Evolutionary conservation across 2,329 filamentous ascomycete species (phyloP).

Genomic region (Penicillium freii): DNA sequence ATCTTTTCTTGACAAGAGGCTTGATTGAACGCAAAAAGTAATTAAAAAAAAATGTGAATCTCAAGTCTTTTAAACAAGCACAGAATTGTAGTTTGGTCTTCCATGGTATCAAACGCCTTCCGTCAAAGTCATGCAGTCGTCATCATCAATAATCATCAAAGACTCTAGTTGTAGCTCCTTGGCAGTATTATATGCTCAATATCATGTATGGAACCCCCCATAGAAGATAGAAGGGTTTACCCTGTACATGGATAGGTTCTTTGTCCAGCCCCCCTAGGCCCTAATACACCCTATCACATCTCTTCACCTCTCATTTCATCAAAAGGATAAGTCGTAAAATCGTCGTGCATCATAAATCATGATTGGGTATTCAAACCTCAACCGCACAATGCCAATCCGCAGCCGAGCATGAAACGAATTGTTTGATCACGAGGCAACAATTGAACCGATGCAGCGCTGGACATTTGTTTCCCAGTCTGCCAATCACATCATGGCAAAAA

Average conservation of each 20-base stretch:
- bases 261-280: neutral
- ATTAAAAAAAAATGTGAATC: constrained; percentile 3
- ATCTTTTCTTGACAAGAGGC: neutral
- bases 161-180: neutral
- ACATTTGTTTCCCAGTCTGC: neutral
- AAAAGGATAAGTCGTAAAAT: neutral
- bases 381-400: neutral
- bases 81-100: constrained; percentile 1
- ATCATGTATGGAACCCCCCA: neutral
- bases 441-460: neutral
- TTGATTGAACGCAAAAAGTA: neutral
- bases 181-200: neutral
- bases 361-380: neutral
- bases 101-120: constrained; percentile 4
- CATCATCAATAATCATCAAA: constrained; percentile 11
- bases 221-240: too few species aligned
- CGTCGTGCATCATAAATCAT: constrained; percentile 4
- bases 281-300: neutral
- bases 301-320: neutral
- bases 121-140: constrained; percentile 8
- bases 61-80: neutral
- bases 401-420: neutral
- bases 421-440: neutral
- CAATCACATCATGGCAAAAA: neutral
- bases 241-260: neutral